phyloP scores from a whole-genome alignment of 805 yeast species.

The Wickerhamiella galacta region DNA sequence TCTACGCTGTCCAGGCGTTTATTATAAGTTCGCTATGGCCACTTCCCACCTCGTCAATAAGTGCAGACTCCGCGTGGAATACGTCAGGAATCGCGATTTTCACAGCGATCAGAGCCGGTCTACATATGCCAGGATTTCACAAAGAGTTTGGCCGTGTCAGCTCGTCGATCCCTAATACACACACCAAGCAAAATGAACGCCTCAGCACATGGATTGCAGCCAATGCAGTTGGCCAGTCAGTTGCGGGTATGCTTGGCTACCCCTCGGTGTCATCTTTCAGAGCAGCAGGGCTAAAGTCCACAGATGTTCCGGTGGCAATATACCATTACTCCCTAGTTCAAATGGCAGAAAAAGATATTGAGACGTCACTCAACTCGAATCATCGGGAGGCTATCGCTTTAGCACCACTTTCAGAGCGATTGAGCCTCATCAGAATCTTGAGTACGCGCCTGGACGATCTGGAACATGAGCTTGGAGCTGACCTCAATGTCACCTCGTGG shows the following conservation, averaged over 20 bases:
- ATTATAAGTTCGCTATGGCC: constrained; percentile 88
- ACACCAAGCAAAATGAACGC: constrained; percentile 45
- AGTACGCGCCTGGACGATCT: constrained; percentile 59
- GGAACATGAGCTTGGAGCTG: constrained; percentile 35
- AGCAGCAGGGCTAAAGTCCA: constrained; percentile 34
- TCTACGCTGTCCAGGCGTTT: constrained; percentile 87
- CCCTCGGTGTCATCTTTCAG: constrained; percentile 86
- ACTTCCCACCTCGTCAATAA: constrained; percentile 79
- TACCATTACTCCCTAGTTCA: constrained; percentile 70
- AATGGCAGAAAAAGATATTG: constrained; percentile 71
- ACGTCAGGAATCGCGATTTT: constrained; percentile 85
- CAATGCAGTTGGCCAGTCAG: constrained; percentile 73
- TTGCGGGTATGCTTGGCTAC: constrained; percentile 86
- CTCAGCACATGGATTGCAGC: constrained; percentile 86
- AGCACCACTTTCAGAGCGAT: constrained; percentile 49
- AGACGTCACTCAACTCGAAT: constrained; percentile 57
- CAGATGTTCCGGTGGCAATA: constrained; percentile 39
- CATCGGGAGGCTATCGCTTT: constrained; percentile 49
- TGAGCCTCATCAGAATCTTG: constrained; percentile 57
- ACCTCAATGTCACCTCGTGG: constrained; percentile 49
- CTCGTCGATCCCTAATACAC: constrained; percentile 7
- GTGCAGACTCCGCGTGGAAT: constrained; percentile 93
- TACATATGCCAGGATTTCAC: constrained; percentile 62
- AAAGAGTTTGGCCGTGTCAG: constrained; percentile 30
- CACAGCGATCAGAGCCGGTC: constrained; percentile 82